Evolutionary conservation across 176 grass and related monocot species (phyloP).

Genomic region (Phoenix roebelenii): DNA sequence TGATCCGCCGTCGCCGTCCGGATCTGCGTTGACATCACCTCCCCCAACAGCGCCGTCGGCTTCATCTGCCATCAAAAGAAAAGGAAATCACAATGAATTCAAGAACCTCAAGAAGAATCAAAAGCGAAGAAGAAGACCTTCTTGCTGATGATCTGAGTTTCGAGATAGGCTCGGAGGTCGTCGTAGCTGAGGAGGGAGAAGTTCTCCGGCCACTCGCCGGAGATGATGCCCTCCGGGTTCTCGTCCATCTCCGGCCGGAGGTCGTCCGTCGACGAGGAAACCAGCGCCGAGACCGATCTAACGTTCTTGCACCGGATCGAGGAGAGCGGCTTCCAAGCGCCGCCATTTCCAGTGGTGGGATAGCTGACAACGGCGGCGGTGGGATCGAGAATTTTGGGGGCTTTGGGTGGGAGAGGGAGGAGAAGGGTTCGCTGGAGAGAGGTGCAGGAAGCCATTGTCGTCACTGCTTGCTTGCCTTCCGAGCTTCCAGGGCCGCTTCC

Average conservation of each 20-base stretch:
- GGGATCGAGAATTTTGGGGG: no score
- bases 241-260: slow-evolving; percentile 63
- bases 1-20: slow-evolving; percentile 35
- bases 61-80: slow-evolving; percentile 9
- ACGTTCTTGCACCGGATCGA: no score
- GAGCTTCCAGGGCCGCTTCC: no score
- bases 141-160: slow-evolving; percentile 27
- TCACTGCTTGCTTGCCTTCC: no score
- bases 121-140: slow-evolving; percentile 7
- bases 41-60: slow-evolving; percentile 16
- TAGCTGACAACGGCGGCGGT: no score
- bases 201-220: slow-evolving; percentile 76
- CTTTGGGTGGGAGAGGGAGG: no score
- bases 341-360: no score
- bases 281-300: slow-evolving; percentile 30
- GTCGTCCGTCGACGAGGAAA: slow-evolving; percentile 7
- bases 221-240: slow-evolving; percentile 85
- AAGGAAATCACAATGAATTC: background rate
- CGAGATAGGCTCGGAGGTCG: slow-evolving; percentile 50
- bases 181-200: slow-evolving; percentile 67
- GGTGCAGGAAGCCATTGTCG: no score
- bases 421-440: no score
- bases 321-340: no score
- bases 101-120: background rate
- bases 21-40: slow-evolving; percentile 65